phyloP scores from a whole-genome alignment of 2,329 filamentous ascomycete species.

The Beauveria sp. region DNA sequence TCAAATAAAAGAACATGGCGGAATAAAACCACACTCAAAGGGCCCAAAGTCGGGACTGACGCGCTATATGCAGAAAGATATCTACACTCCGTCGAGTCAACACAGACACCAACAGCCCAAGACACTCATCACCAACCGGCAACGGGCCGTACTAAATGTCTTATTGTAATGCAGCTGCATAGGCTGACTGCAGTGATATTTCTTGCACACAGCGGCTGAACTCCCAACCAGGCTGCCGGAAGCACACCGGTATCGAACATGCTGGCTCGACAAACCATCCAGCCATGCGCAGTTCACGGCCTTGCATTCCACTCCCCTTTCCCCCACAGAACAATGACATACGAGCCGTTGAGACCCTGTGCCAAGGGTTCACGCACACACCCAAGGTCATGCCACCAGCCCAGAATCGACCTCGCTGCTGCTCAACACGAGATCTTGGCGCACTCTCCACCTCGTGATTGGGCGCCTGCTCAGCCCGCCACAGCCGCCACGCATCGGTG shows the following conservation, averaged over 20 bases:
- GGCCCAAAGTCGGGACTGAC: not conserved
- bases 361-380: not conserved
- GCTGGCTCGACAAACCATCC: not conserved
- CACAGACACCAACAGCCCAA: not conserved
- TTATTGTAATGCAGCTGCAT: not conserved
- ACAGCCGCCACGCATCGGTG: not conserved
- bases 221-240: not conserved
- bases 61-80: too few species aligned
- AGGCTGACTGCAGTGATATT: not conserved
- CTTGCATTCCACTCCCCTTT: not conserved
- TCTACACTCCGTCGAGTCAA: not conserved
- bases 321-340: not conserved
- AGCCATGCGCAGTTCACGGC: too few species aligned
- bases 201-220: not conserved
- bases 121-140: not conserved
- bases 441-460: not conserved
- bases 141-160: not conserved
- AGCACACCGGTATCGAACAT: not conserved
- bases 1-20: not conserved
- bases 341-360: not conserved
- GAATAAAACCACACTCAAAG: not conserved
- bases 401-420: not conserved
- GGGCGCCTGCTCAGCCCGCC: not conserved
- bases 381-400: not conserved
- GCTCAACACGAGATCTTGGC: conserved; percentile 10